Base-by-base conservation (phyloP, 1,139 yeast genomes). In the Sugiyamaella castrensis region DNA sequence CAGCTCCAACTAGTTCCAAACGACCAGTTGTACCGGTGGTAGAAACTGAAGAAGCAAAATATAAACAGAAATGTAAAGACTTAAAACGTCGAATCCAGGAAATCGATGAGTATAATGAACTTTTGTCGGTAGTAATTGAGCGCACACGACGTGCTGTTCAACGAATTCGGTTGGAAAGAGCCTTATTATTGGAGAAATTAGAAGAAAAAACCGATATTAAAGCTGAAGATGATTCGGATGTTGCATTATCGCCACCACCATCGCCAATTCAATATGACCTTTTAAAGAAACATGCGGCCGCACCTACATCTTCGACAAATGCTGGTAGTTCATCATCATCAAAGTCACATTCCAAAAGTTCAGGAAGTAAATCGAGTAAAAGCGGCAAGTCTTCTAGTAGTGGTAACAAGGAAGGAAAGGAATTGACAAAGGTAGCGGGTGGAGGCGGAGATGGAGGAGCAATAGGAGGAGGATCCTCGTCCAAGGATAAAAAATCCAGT, bases 131-230 rank as follows among this genome's bases (percentile, higher is more conserved):
- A 35, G 89, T 95, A 1, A 80, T 92, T 34, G 78, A 85, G 13
- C 79, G 97, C 59, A 84, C 95, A 8, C 82, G 86, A 58, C 76
- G 82, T 19, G 80, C 91, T 6, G 82, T 91, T 31, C 82, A 91
- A 57, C 73, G 98, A 55, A 72, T 87, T 46, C 79, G 96, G 52
- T 74, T 89, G 37, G 98, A 92, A 64, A 84, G 94, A 60, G 80
- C 91, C 1, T 73, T 91, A 28, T 70, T 92, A 43, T 69, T 91
- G 44, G 97, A 92, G 63, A 75, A 88, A 56, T 75, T 92, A 39
- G 97, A 91, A 62, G 75, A 75, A 47, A 54, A 58, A 33, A 57
- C 66, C 11, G 50, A 53, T 39, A 50, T 55, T 27, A 57, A 57
- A 37, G 62, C 54, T 30, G 51, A 43, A 7, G 64, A 64, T 36